Conservation (phyloP, 1,284 basidiomycete species). For the Fomes fomentarius region DNA sequence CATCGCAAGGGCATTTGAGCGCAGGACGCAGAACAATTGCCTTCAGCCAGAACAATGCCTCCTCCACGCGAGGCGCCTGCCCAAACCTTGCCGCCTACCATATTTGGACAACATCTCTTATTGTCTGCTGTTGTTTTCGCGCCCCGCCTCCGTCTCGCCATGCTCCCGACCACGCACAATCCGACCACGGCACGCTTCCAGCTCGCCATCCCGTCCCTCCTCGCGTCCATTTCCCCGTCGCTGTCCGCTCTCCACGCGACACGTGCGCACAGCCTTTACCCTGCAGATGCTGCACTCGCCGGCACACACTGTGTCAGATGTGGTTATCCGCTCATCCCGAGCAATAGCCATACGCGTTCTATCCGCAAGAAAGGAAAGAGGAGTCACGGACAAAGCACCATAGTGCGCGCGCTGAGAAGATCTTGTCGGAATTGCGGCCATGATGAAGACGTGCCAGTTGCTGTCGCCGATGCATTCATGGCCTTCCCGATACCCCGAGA, state of each 20-base stretch:
- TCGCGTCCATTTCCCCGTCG: slow-evolving; percentile 52
- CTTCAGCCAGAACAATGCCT: slow-evolving; percentile 23
- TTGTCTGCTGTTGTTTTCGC: slow-evolving; percentile 11
- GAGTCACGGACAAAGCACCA: neutral
- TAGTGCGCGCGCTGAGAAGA: slow-evolving; percentile 24
- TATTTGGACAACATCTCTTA: slow-evolving; percentile 23
- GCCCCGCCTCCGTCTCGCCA: slow-evolving; percentile 6
- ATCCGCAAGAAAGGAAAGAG: slow-evolving; percentile 23
- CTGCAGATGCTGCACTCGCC: slow-evolving; percentile 29
- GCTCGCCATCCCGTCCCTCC: slow-evolving; percentile 46
- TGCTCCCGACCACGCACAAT: slow-evolving; percentile 19
- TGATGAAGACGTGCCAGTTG: slow-evolving; percentile 26
- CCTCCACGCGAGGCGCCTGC: slow-evolving; percentile 9
- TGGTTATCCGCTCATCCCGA: slow-evolving; percentile 45
- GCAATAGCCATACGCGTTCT: slow-evolving; percentile 30
- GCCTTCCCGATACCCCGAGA: slow-evolving; percentile 22
- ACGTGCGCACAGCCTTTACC: slow-evolving; percentile 39
- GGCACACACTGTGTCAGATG: slow-evolving; percentile 53
- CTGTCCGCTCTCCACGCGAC: slow-evolving; percentile 63
- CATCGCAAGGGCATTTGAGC: slow-evolving; percentile 21
- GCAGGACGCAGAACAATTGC: slow-evolving; percentile 24
- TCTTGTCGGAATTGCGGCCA: slow-evolving; percentile 30
- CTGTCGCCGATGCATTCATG: slow-evolving; percentile 12
- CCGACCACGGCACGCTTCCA: slow-evolving; percentile 49
- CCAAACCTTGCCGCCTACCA: slow-evolving; percentile 21